Percentiles rank a stretch among this genome's conserved stretches.
These are phyloP conservation scores for Oenanthe sinensis DNA, from an alignment of 129 eudicot species.

Conservation along the genomic window DNA sequence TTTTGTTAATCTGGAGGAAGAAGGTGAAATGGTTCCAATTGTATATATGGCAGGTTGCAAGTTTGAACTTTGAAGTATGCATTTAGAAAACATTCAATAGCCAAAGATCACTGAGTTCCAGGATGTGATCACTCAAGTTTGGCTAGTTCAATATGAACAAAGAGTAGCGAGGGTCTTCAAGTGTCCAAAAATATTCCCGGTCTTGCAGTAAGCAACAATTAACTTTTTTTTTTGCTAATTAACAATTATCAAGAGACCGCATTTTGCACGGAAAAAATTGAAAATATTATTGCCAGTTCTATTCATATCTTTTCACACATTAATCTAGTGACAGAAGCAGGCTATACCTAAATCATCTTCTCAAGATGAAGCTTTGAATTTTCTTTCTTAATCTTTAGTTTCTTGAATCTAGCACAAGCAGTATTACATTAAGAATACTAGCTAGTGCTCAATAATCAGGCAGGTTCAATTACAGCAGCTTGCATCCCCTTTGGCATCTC, in stretches of 20 bases:
- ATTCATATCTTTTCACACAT: slow-evolving; percentile 13
- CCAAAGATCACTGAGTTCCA: slow-evolving; percentile 18
- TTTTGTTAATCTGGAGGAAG: slow-evolving; percentile 11
- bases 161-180: background rate
- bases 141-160: background rate
- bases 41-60: slow-evolving; percentile 2
- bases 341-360: slow-evolving; percentile 10
- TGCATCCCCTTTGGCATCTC: slow-evolving; percentile 7
- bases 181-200: slow-evolving; percentile 14
- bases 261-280: too few species aligned
- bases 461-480: slow-evolving; percentile 1
- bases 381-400: background rate
- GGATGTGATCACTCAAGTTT: background rate
- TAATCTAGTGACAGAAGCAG: slow-evolving; percentile 5
- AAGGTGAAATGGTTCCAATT: background rate
- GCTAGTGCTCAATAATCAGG: background rate
- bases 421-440: background rate
- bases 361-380: slow-evolving; percentile 8
- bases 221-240: background rate
- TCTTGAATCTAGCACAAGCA: slow-evolving; percentile 11
- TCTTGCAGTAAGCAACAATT: slow-evolving; percentile 15
- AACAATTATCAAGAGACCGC: too few species aligned
- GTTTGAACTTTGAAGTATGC: background rate
- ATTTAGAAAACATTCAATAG: background rate
- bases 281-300: background rate